Evolutionary conservation across 176 grass and related monocot genomes (phyloP), one percentile per base, ranked within the genome.

Genomic region (Tillandsia fasciculata): DNA sequence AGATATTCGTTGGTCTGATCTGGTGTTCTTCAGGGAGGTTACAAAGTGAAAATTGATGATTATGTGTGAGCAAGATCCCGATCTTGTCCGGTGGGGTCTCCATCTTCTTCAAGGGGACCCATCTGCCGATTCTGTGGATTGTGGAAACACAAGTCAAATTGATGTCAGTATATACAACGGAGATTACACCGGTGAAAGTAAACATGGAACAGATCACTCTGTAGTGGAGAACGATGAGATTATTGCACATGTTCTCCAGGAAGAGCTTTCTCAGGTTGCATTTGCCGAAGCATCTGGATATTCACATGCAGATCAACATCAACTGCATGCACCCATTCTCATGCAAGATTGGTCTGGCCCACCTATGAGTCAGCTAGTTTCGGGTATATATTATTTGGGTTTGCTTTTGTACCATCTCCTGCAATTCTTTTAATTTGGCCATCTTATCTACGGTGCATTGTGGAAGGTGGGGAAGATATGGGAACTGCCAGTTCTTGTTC

Each of bases 401-500:
- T 20, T 61, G 8, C 48, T 27, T 12, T 29, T 26, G 18, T 51
- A 22, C 67, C 67, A 12, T 70, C 52, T 42, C 33, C 33, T 42
- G 33, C 33, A 42, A 42, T 42, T 42, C 33, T 42, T 42, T 42
- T 42, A 42, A 42, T 42, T 42, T 7, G 33, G 33, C 33, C 33
- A 42, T 42, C 33, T 42, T 42, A 7, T 42, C 3, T 42, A 42
- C 5, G 33, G 33, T 42, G 33, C 33, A 42, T 42, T 7, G 33
- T 42, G 33, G 33, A 6, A 65, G 85, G 13, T 27, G 85, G 87
- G 52, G 68, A 82, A 20, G 71, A 72, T 48, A 85, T 52, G n/a
- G 75, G 76, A 75, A 71, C 63, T 33, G 80, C 75, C 76, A 90
- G 83, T 79, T 89, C 87, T 49, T 85, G 76, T 74, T 86, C 83